Evolutionary conservation across 2,329 filamentous ascomycete species (phyloP).

Genomic region (Neurospora sp.): DNA sequence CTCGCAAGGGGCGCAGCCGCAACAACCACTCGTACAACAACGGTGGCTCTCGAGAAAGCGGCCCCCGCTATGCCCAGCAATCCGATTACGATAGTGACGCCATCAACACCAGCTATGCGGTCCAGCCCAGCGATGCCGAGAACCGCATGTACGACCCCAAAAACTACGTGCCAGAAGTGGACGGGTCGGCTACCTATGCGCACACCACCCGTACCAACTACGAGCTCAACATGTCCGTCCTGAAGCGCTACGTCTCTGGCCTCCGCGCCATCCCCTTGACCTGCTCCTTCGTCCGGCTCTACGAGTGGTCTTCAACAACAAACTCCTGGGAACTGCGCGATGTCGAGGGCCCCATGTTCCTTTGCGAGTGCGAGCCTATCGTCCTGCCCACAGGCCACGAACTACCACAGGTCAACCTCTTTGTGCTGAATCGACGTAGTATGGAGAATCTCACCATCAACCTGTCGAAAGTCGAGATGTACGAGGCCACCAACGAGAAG

Average conservation of each 20-base stretch:
- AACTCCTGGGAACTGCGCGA: constrained; percentile 75
- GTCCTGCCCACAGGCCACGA: constrained; percentile 25
- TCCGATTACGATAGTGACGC: constrained; percentile 61
- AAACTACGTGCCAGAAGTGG: not conserved
- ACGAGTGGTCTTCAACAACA: constrained; percentile 59
- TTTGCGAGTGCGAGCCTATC: constrained; percentile 55
- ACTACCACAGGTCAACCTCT: constrained; percentile 44
- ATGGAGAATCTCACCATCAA: constrained; percentile 62
- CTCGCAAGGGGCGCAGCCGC: constrained; percentile 23
- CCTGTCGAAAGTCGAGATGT: constrained; percentile 48
- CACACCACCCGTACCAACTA: constrained; percentile 61
- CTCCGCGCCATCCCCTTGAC: constrained; percentile 67
- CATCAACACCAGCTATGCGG: constrained; percentile 28
- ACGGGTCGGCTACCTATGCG: not conserved
- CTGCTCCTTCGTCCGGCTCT: constrained; percentile 78
- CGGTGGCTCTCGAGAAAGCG: constrained; percentile 3
- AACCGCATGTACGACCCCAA: not conserved
- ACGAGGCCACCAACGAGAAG: constrained; percentile 47
- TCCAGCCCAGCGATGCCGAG: constrained; percentile 33
- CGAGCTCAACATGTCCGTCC: constrained; percentile 77
- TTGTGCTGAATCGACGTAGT: constrained; percentile 63
- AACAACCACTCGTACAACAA: constrained; percentile 14
- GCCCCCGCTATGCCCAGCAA: constrained; percentile 25
- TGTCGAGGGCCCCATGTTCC: constrained; percentile 80
- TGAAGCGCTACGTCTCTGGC: constrained; percentile 63